Evolutionary conservation across 2,329 filamentous ascomycete genomes (phyloP), one percentile per base, ranked within the genome.

Genomic region (Trichoderma sp.): DNA sequence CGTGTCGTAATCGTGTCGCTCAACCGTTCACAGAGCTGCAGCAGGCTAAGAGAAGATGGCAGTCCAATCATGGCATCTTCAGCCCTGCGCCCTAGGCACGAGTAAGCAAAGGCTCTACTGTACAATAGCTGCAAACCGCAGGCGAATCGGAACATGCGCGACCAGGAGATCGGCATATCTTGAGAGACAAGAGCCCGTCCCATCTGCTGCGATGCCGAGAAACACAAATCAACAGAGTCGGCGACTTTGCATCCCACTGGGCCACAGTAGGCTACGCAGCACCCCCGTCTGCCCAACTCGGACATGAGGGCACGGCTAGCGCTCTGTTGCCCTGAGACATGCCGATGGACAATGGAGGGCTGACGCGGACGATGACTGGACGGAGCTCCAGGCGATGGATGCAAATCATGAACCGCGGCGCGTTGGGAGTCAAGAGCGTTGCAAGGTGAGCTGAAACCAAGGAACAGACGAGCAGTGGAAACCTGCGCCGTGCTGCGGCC

Each of bases 301-400:
- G 61, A 35, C 49, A 57, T 57, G 65, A 68, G 35, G 57, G 57
- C 57, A 53, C 55, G 31, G 13, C 57, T 53, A 68, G 57, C 65
- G 63, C 47, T 52, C 29, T 40, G 35, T 61, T 68, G 53, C 58
- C 62, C 43, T 68, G 64, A 70, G 64, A 70, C 68, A 70, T 55
- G 55, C 53, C 64, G 35, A 68, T 31, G 53, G 29, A 27, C 57
- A 37, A 53, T 53, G 68, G 49, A 68, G 68, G 68, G 63, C 66
- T 67, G 63, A 35, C 31, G n/a, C 27, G 64, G 37, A 8, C 33
- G 21, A 57, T 62, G 56, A 68, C 53, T 68, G 68, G 56, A 68
- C 24, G 35, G 29, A 40, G 40, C 47, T 29, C 11, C 33, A 53
- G 57, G 8, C 64, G 63, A 70, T 43, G 61, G 60, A 53, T 64